Conservation (phyloP, 169 alveolate genomes). For the Plasmodium ovale region DNA sequence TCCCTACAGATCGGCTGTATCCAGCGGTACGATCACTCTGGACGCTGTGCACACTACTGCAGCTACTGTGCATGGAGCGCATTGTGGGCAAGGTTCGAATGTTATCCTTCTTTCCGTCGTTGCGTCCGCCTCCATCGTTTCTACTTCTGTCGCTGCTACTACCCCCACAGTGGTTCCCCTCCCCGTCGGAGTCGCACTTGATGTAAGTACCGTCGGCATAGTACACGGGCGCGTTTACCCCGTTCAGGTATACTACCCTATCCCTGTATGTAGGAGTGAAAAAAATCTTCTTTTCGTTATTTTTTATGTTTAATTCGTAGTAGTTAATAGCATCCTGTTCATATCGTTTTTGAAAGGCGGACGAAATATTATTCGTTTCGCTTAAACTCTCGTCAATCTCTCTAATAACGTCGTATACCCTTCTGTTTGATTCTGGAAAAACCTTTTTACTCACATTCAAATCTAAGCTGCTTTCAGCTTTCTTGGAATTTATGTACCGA, state of each 20-base stretch:
- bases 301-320: slow-evolving; percentile 26
- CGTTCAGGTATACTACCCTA: slow-evolving; percentile 20
- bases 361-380: background rate
- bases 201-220: slow-evolving; percentile 63
- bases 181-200: slow-evolving; percentile 26
- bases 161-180: too few relatives aligned
- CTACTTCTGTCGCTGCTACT: too few relatives aligned
- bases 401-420: slow-evolving; percentile 8
- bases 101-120: too few relatives aligned
- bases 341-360: slow-evolving; percentile 30
- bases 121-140: too few relatives aligned
- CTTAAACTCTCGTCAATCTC: slow-evolving; percentile 23
- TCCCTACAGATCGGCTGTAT: too few relatives aligned
- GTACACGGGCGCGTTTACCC: slow-evolving; percentile 27
- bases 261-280: slow-evolving; percentile 51
- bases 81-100: too few relatives aligned
- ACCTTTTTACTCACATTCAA: background rate
- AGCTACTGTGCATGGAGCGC: too few relatives aligned
- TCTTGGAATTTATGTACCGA: slow-evolving; percentile 14
- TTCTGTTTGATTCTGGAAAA: background rate
- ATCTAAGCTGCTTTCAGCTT: background rate
- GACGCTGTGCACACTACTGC: too few relatives aligned
- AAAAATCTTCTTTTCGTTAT: slow-evolving; percentile 26
- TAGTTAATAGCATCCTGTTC: slow-evolving; percentile 48
- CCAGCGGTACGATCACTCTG: too few relatives aligned